Conservation (phyloP, 345 rosid species). For the Gossypium herbaceum region DNA sequence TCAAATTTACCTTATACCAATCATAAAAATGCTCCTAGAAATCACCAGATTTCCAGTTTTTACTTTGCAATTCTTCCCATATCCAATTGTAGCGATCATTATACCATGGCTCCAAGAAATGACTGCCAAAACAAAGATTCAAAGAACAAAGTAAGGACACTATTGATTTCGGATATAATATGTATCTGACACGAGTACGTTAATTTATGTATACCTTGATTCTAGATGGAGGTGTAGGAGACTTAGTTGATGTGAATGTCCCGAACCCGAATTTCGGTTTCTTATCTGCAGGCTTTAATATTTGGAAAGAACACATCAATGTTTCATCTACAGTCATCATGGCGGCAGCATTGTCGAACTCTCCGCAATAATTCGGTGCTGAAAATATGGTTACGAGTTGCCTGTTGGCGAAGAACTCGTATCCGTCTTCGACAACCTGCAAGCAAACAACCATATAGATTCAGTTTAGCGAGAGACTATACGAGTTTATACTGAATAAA, state of each 20-base stretch:
- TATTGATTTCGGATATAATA: not conserved
- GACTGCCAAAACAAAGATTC: conserved; percentile 18
- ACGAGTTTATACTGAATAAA: not conserved
- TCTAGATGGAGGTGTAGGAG: conserved; percentile 35
- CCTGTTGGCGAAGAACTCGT: conserved; percentile 69
- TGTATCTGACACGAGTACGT: not conserved
- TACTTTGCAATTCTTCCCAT: not conserved
- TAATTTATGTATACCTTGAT: conserved; percentile 43
- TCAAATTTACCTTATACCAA: not conserved
- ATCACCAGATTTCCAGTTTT: not conserved
- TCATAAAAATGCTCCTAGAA: not conserved
- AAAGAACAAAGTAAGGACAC: not conserved
- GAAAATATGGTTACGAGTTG: conserved; percentile 82
- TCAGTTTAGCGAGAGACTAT: not conserved
- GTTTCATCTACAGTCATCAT: conserved; percentile 76
- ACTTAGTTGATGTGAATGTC: conserved; percentile 40
- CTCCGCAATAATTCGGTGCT: conserved; percentile 83
- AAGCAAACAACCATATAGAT: not conserved
- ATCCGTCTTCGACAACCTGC: conserved; percentile 94
- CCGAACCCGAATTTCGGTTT: conserved; percentile 54
- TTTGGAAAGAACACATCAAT: conserved; percentile 75
- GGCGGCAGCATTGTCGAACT: conserved; percentile 87
- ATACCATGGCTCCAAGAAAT: conserved; percentile 22
- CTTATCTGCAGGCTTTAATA: conserved; percentile 64
- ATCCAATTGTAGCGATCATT: not conserved